Evolutionary conservation across 345 rosid genomes (phyloP), one percentile per base, ranked within the genome.

Genomic region (Salix dunnii): DNA sequence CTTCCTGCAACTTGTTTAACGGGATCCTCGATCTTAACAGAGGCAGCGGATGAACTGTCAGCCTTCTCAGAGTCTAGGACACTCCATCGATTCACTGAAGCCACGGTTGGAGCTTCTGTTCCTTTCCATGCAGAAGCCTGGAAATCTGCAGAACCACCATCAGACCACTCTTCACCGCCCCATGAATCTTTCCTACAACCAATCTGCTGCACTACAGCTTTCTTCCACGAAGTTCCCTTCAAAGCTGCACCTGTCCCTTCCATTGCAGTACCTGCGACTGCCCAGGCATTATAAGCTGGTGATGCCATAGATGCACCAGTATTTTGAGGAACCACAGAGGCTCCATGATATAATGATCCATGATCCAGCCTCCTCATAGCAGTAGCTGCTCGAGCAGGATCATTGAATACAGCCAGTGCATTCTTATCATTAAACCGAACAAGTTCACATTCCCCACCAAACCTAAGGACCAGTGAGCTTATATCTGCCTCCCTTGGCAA

Each of bases 321-420:
- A 74, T 78, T 89, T 48, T 86, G 95, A 80, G 79, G 74, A 78
- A 82, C 77, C 72, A 84, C 81, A n/a, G 79, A 86, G 4, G 94
- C 98, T 51, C 99, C 99, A 13, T 85, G 75, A 82, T 96, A 96
- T 31, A 81, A 86, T 35, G 98, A 92, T 71, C 91, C 98, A 66
- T 93, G 96, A 71, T 93, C 99, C 84, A 93, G 82, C 82, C 99
- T 91, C 88, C 99, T 91, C 94, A 94, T 85, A 16, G 99, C 99
- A 70, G 99, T 96, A 61, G 97, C 97, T n/a, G 99, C 99, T 70
- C 98, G 88, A 16, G 94, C 91, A 18, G 95, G 98, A 78, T 93
- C 99, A 51, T 82, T 87, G 71, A 95, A 95, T 27, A 93, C 94
- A 1, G 97, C 98, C 82, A 95, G 77, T 28, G 97, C 98, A 73